Percentiles rank a stretch among this genome's conserved stretches.
Conservation (phyloP, 768 basidiomycete genomes). For the Russula sp. region DNA sequence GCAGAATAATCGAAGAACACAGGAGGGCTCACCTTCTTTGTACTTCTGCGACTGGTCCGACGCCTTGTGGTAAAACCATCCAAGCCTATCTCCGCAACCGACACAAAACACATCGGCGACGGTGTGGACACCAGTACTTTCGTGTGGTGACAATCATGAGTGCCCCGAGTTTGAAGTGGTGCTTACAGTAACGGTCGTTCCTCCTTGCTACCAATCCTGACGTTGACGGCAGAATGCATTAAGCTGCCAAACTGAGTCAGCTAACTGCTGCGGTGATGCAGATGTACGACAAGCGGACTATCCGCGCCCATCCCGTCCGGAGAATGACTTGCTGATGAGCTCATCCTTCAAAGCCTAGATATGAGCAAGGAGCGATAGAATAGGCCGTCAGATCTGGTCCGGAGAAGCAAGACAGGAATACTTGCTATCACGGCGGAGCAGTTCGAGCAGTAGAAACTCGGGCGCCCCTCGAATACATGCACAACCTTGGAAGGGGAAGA, state of each 20-base stretch:
- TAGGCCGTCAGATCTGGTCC: slow-evolving; percentile 4
- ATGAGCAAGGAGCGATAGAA: not conserved
- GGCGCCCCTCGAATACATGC: slow-evolving; percentile 57
- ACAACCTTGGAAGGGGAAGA: slow-evolving; percentile 40
- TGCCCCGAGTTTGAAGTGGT: not conserved
- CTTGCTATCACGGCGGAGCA: slow-evolving; percentile 69
- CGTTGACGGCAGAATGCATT: slow-evolving; percentile 71
- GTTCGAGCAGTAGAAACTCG: slow-evolving; percentile 61
- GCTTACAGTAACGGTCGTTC: slow-evolving; percentile 66
- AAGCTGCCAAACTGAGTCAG: slow-evolving; percentile 39
- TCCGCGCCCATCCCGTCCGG: slow-evolving; percentile 75
- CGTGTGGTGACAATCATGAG: slow-evolving; percentile 4
- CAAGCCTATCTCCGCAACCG: slow-evolving; percentile 71
- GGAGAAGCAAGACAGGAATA: slow-evolving; percentile 11
- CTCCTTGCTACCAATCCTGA: slow-evolving; percentile 67
- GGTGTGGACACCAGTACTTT: slow-evolving; percentile 72
- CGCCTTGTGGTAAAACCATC: slow-evolving; percentile 82
- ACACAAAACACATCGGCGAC: slow-evolving; percentile 78
- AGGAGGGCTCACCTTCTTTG: slow-evolving; percentile 60
- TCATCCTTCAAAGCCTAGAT: slow-evolving; percentile 73
- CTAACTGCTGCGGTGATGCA: not conserved
- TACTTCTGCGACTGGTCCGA: slow-evolving; percentile 74
- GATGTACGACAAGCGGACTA: slow-evolving; percentile 45
- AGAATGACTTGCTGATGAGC: slow-evolving; percentile 78
- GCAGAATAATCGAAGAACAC: not conserved